phyloP scores from a whole-genome alignment of 345 rosid genomes.

The Ailanthus altissimus region DNA sequence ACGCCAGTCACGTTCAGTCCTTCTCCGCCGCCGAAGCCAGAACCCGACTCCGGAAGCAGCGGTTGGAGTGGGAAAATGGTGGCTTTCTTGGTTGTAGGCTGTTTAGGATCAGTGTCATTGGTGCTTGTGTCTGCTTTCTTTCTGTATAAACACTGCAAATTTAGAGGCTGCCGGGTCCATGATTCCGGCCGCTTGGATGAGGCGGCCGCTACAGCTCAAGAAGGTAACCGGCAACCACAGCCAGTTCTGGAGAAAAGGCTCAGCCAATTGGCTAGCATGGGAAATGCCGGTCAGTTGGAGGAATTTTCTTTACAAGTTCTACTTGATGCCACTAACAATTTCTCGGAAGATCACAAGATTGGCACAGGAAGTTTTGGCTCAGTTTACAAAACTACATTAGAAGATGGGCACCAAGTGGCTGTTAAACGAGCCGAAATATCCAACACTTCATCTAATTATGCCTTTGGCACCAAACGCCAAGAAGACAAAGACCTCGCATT shows the following conservation, averaged over 20 bases:
- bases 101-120: conserved; percentile 49
- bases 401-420: conserved; percentile 70
- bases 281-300: conserved; percentile 53
- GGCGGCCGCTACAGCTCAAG: conserved; percentile 17
- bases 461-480: conserved; percentile 33
- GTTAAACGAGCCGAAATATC: conserved; percentile 68
- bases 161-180: conserved; percentile 57
- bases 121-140: conserved; percentile 44
- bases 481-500: conserved; percentile 71
- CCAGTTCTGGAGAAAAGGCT: conserved; percentile 55
- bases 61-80: conserved; percentile 47
- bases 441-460: conserved; percentile 19
- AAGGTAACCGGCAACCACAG: neutral
- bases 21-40: neutral
- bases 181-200: conserved; percentile 71
- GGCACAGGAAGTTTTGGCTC: conserved; percentile 84
- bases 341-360: conserved; percentile 55
- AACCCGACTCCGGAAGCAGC: neutral
- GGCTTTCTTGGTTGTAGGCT: conserved; percentile 60
- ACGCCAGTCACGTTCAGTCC: neutral
- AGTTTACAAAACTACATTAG: conserved; percentile 55
- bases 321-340: conserved; percentile 52
- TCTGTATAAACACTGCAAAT: conserved; percentile 42
- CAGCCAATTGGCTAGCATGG: conserved; percentile 63
- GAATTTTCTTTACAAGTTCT: conserved; percentile 55